Base-by-base conservation (phyloP, 2,329 filamentous ascomycete species). In the Talaromyces amestolkiae region DNA sequence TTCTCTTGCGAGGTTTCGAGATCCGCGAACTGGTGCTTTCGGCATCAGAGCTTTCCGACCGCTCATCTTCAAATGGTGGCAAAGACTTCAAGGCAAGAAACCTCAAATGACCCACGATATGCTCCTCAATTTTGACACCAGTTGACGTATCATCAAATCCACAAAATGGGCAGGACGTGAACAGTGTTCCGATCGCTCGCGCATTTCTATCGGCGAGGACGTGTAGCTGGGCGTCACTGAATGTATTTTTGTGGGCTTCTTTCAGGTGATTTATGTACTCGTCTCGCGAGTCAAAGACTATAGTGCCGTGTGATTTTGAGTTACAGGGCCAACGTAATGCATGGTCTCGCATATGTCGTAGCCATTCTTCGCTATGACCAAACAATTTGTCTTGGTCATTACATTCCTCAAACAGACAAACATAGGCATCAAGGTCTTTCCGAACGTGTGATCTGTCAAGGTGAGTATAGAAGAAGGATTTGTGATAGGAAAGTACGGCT, bases 41-140 rank as follows among this genome's bases (percentile, higher is more conserved):
- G 17, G 51, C 27, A 4, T 56, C 51, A 56, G 51, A 56, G 13
- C 17, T 37, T 56, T 56, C 51, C 17, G 51, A 56, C 4, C 27
- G 22, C 9, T 56, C 51, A 8, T 63, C 61, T 45, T 63, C 61
- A 11, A 35, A 41, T 10, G 53, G 53, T 43, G 56, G 63, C 22
- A 65, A 22, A 37, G 63, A 65, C 24, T 65, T 65, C 33, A 65
- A 35, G 10, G 63, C 63, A 53, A 65, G 63, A 31, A 60, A 65
- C 31, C 63, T 61, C 22, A 65, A 35, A 19, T 65, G 63, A 11
- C 37, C 43, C 3, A 56, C 63, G 15, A 65, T 49, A 61, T 65
- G 63, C 3, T 59, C 56, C 43, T 65, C 63, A 2, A 65, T 35
- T 13, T 35, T 56, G 3, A 15, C 35, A 35, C 51, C 27, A 4